Evolutionary conservation across 23 red algal genomes (phyloP).

Genomic region (Agarophyton chilense): DNA sequence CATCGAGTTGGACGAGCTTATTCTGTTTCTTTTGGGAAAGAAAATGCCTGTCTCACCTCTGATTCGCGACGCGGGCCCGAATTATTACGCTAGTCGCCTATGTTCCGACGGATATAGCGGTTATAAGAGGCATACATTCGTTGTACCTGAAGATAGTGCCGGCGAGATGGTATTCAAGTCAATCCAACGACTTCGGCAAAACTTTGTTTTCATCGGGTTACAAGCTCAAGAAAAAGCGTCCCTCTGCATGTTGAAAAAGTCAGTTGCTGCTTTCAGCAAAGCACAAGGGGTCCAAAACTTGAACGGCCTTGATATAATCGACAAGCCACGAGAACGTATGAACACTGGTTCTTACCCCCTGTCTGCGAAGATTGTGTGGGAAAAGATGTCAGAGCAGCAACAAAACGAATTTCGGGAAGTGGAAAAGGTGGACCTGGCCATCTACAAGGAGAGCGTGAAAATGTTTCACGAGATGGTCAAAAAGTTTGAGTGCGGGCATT

Average conservation of each 20-base stretch:
- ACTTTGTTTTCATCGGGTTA: slow-evolving; percentile 57
- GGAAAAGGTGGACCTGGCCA: slow-evolving; percentile 52
- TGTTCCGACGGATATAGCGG: slow-evolving; percentile 43
- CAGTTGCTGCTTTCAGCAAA: slow-evolving; percentile 17
- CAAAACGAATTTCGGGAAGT: slow-evolving; percentile 39
- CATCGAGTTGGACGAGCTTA: not conserved
- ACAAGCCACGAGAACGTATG: slow-evolving; percentile 13
- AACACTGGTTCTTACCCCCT: slow-evolving; percentile 50
- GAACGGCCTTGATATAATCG: slow-evolving; percentile 31
- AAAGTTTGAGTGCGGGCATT: slow-evolving; percentile 37
- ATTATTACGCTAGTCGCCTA: slow-evolving; percentile 50
- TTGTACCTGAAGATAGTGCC: not conserved
- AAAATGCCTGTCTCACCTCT: slow-evolving; percentile 38
- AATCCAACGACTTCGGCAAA: slow-evolving; percentile 3
- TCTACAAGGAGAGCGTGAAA: slow-evolving; percentile 51
- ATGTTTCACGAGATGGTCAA: slow-evolving; percentile 61
- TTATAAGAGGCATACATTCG: slow-evolving; percentile 15
- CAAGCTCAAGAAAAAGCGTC: slow-evolving; percentile 53
- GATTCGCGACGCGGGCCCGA: slow-evolving; percentile 31
- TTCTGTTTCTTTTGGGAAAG: slow-evolving; percentile 28
- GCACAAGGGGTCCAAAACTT: slow-evolving; percentile 43
- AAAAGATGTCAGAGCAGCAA: slow-evolving; percentile 39
- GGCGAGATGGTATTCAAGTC: slow-evolving; percentile 31
- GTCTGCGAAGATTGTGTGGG: slow-evolving; percentile 33
- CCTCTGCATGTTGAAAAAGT: slow-evolving; percentile 55